These are phyloP conservation scores for Rhodamnia argentea DNA, from an alignment of 345 rosid species.

Conservation along the genomic window DNA sequence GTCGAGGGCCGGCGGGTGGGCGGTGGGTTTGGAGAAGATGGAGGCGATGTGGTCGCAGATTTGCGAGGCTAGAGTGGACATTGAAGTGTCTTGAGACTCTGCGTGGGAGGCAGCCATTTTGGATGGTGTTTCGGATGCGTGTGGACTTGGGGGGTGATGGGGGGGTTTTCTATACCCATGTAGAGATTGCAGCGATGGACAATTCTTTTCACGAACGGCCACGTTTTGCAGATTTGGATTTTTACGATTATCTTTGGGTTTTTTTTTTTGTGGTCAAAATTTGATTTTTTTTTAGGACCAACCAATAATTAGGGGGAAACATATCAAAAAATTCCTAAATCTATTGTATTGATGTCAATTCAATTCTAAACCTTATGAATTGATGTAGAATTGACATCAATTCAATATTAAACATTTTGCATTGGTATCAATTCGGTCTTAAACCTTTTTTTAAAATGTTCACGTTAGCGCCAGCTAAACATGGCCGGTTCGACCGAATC, in stretches of 20 bases:
- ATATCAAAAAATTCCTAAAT: too few species aligned
- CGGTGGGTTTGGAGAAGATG: slow-evolving; percentile 40
- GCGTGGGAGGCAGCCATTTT: not conserved
- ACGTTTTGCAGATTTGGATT: not conserved
- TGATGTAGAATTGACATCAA: too few species aligned
- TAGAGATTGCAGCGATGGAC: not conserved
- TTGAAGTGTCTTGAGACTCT: not conserved
- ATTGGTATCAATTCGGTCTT: too few species aligned
- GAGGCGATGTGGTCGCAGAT: slow-evolving; percentile 57
- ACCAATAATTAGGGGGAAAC: not conserved
- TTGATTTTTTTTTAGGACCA: not conserved
- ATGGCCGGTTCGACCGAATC: too few species aligned
- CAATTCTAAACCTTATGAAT: too few species aligned
- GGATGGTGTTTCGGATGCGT: not conserved
- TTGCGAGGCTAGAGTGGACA: slow-evolving; percentile 32
- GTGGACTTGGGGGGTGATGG: not conserved
- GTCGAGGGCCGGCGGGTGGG: slow-evolving; percentile 39
- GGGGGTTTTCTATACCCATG: not conserved
- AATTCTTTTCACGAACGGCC: not conserved
- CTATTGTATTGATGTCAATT: too few species aligned
- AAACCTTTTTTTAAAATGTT: too few species aligned
- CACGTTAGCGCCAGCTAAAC: too few species aligned
- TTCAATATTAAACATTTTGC: too few species aligned
- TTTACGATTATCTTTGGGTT: not conserved
- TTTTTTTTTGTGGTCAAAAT: too few species aligned